Conservation (phyloP, 2,329 filamentous ascomycete species). For the Penicillium sumatraense region DNA sequence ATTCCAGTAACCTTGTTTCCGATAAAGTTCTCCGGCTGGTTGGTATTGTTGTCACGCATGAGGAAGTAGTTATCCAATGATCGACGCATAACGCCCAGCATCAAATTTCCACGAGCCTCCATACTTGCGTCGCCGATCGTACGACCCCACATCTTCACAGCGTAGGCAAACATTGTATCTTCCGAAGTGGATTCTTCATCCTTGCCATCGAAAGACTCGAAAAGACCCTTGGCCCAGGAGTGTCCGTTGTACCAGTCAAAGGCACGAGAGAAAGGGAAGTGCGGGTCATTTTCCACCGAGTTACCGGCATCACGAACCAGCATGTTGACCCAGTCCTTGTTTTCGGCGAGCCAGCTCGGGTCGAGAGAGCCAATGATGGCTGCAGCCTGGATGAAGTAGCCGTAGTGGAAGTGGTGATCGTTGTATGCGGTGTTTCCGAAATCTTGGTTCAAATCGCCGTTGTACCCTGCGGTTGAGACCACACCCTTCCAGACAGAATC, state of each 20-base stretch:
- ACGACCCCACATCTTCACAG: slow-evolving; percentile 91
- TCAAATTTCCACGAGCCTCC: slow-evolving; percentile 81
- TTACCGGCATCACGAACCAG: slow-evolving; percentile 86
- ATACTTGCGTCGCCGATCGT: slow-evolving; percentile 76
- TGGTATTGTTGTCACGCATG: slow-evolving; percentile 70
- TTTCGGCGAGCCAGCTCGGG: slow-evolving; percentile 71
- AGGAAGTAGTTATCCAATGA: slow-evolving; percentile 82
- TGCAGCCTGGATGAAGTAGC: slow-evolving; percentile 87
- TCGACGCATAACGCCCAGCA: slow-evolving; percentile 77
- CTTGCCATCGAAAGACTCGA: slow-evolving; percentile 58
- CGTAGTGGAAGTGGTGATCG: slow-evolving; percentile 68
- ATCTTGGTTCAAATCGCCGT: slow-evolving; percentile 70
- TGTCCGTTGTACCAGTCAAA: slow-evolving; percentile 98
- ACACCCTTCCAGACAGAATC: slow-evolving; percentile 74
- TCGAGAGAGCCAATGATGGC: slow-evolving; percentile 83
- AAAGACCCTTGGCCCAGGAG: slow-evolving; percentile 76
- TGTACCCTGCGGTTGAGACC: slow-evolving; percentile 76
- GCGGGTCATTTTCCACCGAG: slow-evolving; percentile 68
- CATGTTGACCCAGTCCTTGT: slow-evolving; percentile 80
- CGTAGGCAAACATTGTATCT: slow-evolving; percentile 85
- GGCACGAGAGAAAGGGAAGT: slow-evolving; percentile 79
- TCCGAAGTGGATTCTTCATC: slow-evolving; percentile 82
- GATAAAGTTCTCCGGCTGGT: slow-evolving; percentile 76
- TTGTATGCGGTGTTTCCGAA: slow-evolving; percentile 87
- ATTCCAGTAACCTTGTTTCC: slow-evolving; percentile 73